Evolutionary conservation across 2,329 filamentous ascomycete genomes (phyloP), one percentile per base, ranked within the genome.

Genomic region (Neofusicoccum cordaticola): DNA sequence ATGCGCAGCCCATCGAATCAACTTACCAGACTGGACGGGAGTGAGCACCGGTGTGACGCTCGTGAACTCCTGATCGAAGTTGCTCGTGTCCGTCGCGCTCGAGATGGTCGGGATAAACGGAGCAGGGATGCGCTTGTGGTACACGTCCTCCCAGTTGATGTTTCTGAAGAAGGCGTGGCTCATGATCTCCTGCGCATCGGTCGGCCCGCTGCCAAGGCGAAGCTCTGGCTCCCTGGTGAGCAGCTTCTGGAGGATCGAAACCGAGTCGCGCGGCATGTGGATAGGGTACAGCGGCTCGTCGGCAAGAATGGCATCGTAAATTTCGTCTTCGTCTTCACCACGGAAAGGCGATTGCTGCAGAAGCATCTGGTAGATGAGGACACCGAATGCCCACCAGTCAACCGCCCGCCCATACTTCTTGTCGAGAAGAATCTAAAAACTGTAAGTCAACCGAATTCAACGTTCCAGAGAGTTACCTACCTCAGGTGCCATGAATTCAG

Each of bases 371-470:
- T 99, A 99, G 73, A 99, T 99, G 71, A 99, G 82, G 37, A 99
- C 95, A 77, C 95, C 95, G 79, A 99, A 99, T 6, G 96, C 96
- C 95, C 95, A 99, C 95, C 95, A 99, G 78, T 99, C 95, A 48
- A 99, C 95, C 15, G 95, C 92, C 65, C 95, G 90, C 51, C 93
- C 94, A 73, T 99, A 99, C 76, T 97, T 98, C 84, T 99, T 99
- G 77, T 99, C 95, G 65, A 98, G 84, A 41, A 99, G 82, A 79
- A 99, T 99, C 90, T 96, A 41, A 3, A 6, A 37, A 17, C 27
- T 70, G 56, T 60, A 67, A 56, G 51, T 57, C 52, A 7, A 34
- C 31, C 39, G 15, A 22, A 39, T 37, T 15, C 12, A 7, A 47
- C 13, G 4, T 39, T n/a, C 7, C 27, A 31, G 12, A 1, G 4